Conservation (phyloP, 2,329 filamentous ascomycete species). For the Aspergillus arachidicola region DNA sequence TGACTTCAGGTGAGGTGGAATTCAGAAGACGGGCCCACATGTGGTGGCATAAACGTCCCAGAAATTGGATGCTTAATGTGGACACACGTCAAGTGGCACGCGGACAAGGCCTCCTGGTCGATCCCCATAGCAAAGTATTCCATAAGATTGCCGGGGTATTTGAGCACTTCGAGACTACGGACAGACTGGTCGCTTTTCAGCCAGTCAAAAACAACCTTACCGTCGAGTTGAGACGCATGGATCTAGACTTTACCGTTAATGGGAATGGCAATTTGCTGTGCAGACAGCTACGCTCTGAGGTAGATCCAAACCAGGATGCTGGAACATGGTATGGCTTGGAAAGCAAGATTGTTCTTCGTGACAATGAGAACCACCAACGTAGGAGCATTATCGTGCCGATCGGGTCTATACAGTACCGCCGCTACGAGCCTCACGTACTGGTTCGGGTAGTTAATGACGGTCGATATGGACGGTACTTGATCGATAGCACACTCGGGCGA, state of each 20-base stretch:
- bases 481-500: constrained; percentile 58
- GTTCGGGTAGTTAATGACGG: constrained; percentile 41
- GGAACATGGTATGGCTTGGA: constrained; percentile 62
- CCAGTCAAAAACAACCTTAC: constrained; percentile 35
- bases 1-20: constrained; percentile 51
- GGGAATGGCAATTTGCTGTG: constrained; percentile 46
- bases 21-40: constrained; percentile 50
- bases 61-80: constrained; percentile 47
- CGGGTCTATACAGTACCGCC: constrained; percentile 37
- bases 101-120: constrained; percentile 44
- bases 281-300: constrained; percentile 52
- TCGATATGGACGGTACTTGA: constrained; percentile 52
- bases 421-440: constrained; percentile 46
- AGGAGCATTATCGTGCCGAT: constrained; percentile 59
- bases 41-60: constrained; percentile 40
- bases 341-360: constrained; percentile 60
- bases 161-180: constrained; percentile 49
- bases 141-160: constrained; percentile 50
- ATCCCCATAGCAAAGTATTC: constrained; percentile 51
- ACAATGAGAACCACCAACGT: constrained; percentile 39
- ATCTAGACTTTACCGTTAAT: constrained; percentile 59
- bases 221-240: constrained; percentile 56
- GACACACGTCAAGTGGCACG: constrained; percentile 27
- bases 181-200: constrained; percentile 52
- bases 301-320: constrained; percentile 61